A percentile compares a stretch with the other conserved stretches of the same genome.
Conservation (phyloP, 768 basidiomycete species). For the Kwoniella sp. region DNA sequence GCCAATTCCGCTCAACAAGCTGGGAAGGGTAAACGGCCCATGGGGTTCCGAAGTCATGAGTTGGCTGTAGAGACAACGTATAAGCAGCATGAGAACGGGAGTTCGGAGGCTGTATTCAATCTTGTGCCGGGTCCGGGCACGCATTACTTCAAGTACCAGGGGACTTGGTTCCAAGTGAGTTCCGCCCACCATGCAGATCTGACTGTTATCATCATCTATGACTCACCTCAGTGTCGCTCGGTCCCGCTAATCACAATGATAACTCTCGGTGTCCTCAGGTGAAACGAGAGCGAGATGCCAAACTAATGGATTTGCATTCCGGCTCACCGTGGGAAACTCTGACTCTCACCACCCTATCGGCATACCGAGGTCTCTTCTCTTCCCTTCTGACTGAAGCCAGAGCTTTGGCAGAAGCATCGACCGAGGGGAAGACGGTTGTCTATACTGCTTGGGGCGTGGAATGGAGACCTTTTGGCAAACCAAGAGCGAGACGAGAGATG, state of each 20-base stretch:
- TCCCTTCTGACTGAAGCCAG: conserved; percentile 82
- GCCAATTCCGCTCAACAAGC: conserved; percentile 61
- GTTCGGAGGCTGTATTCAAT: conserved; percentile 81
- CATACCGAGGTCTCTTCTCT: conserved; percentile 79
- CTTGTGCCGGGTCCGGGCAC: conserved; percentile 95
- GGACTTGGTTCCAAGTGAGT: conserved; percentile 92
- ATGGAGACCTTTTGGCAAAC: conserved; percentile 93
- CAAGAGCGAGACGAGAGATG: conserved; percentile 79
- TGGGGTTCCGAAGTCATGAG: conserved; percentile 79
- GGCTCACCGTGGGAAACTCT: conserved; percentile 98
- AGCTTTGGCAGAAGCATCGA: conserved; percentile 76
- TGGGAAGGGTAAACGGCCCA: conserved; percentile 27
- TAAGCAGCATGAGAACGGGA: conserved; percentile 88
- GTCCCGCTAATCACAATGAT: too few relatives aligned
- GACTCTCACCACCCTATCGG: conserved; percentile 85
- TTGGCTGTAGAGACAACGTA: conserved; percentile 88
- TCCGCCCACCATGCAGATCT: background rate
- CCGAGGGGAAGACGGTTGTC: conserved; percentile 92
- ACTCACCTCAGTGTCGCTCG: too few relatives aligned
- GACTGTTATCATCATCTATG: too few relatives aligned
- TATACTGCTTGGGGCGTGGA: conserved; percentile 96
- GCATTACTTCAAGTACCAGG: conserved; percentile 85
- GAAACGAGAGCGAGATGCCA: conserved; percentile 89
- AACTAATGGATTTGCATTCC: conserved; percentile 85
- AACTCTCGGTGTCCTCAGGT: conserved; percentile 63